phyloP scores from a whole-genome alignment of 306 rosid species.

The Sindora glabra region DNA sequence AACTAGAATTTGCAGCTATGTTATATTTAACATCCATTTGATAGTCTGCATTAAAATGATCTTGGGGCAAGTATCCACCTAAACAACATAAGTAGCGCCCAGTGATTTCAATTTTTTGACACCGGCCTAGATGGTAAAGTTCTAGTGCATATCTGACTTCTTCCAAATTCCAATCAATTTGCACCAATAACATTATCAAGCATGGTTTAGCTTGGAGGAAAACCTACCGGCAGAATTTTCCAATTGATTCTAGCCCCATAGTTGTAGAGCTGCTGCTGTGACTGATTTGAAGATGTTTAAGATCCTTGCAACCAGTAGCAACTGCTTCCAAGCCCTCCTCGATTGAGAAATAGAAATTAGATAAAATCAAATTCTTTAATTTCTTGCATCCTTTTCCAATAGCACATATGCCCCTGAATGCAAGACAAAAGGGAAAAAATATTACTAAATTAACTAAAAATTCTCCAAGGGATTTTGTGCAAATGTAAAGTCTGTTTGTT shows the following conservation, averaged over 20 bases:
- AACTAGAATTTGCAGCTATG: too few species aligned
- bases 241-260: conserved; percentile 71
- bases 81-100: too few species aligned
- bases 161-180: not conserved
- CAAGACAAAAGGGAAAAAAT: conserved; percentile 15
- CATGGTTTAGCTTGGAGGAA: conserved; percentile 9
- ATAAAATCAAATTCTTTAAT: conserved; percentile 70
- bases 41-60: too few species aligned
- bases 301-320: conserved; percentile 86
- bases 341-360: conserved; percentile 79
- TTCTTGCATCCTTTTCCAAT: conserved; percentile 84
- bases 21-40: too few species aligned
- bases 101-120: too few species aligned
- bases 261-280: conserved; percentile 87
- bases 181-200: not conserved
- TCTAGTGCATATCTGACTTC: too few species aligned
- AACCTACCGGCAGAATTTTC: conserved; percentile 82
- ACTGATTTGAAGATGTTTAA: conserved; percentile 87
- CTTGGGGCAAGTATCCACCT: too few species aligned
- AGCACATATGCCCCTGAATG: conserved; percentile 65
- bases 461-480: too few species aligned
- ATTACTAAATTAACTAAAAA: too few species aligned
- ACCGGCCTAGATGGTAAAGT: too few species aligned
- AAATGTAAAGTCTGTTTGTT: too few species aligned
- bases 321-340: conserved; percentile 90